Base-by-base conservation (phyloP, 345 rosid genomes). In the Melaleuca alternifolia region DNA sequence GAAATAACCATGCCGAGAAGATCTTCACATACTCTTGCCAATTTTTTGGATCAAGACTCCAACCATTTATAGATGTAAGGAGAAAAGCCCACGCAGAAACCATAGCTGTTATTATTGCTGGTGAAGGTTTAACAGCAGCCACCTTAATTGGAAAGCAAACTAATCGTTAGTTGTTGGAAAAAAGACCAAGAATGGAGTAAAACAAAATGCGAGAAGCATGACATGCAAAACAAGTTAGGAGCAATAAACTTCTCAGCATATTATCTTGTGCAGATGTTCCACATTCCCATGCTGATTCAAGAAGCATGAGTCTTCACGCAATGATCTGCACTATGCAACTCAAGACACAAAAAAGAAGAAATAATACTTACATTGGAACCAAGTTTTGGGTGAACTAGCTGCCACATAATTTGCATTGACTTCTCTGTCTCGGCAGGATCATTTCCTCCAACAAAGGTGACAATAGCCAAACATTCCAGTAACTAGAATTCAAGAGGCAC, bases 1-100 rank as follows among this genome's bases (percentile, higher is more conserved):
- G 30, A 83, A 54, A 48, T 20, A 41, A 41, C 50, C 44, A 59
- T 62, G 53, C 23, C 86, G 3, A 41, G 41, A 20, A 71, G 81
- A 71, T 33, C 81, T 71, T 71, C 81, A 71, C 81, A 92, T 86
- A 97, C 99, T 95, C 96, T 89, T 88, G 98, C 96, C 97, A 95
- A 84, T 91, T 85, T 93, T 95, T 97, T 83, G 96, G 90, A 87
- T 92, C 90, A 54, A 93, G 92, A 3, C 85, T 88, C 93, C 93
- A 90, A 53, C 88, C 92, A 51, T 92, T 91, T 90, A 93, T 82
- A 61, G 96, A 91, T 85, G 99, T 94, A 84, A 96, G 91, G 87
- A 97, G 96, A 92, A 96, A 96, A 82, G 99, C 91, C 99, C 99
- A 97, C 75, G 98, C 93, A 89, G 98, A 95, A 85, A 95, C 98